Evolutionary conservation across 805 yeast genomes (phyloP).

Genomic region (Teunomyces tritomae): DNA sequence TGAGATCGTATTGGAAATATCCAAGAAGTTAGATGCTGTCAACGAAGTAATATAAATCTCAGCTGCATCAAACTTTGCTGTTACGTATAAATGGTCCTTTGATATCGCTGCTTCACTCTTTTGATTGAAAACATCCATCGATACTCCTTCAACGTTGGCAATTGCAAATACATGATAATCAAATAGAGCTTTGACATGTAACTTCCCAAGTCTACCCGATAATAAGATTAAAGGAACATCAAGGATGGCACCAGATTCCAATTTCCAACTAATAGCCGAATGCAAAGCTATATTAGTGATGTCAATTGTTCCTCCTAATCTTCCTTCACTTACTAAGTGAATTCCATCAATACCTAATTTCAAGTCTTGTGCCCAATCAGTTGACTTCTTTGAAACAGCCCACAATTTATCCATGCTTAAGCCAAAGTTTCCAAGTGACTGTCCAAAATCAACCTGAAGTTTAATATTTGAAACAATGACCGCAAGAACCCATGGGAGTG

Average conservation of each 20-base stretch:
- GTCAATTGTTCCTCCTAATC: slow-evolving; percentile 70
- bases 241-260: slow-evolving; percentile 35
- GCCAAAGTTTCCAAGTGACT: slow-evolving; percentile 68
- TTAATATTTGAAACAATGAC: slow-evolving; percentile 51
- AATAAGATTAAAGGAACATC: slow-evolving; percentile 68
- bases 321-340: slow-evolving; percentile 60
- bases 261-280: slow-evolving; percentile 72
- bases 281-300: slow-evolving; percentile 51
- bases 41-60: slow-evolving; percentile 75
- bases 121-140: slow-evolving; percentile 66
- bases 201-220: slow-evolving; percentile 51
- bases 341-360: slow-evolving; percentile 57
- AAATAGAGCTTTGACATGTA: slow-evolving; percentile 64
- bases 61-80: slow-evolving; percentile 47
- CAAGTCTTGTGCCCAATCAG: slow-evolving; percentile 70
- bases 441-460: slow-evolving; percentile 74
- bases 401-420: slow-evolving; percentile 59
- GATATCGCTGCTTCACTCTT: slow-evolving; percentile 46
- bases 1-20: slow-evolving; percentile 66
- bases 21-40: slow-evolving; percentile 79
- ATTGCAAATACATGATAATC: slow-evolving; percentile 86
- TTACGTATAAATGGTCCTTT: slow-evolving; percentile 61
- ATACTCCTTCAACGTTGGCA: slow-evolving; percentile 46
- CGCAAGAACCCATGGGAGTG: slow-evolving; percentile 74
- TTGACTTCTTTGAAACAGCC: slow-evolving; percentile 64